Evolutionary conservation across 1,139 yeast species (phyloP).

Genomic region (Candida tropicalis): DNA sequence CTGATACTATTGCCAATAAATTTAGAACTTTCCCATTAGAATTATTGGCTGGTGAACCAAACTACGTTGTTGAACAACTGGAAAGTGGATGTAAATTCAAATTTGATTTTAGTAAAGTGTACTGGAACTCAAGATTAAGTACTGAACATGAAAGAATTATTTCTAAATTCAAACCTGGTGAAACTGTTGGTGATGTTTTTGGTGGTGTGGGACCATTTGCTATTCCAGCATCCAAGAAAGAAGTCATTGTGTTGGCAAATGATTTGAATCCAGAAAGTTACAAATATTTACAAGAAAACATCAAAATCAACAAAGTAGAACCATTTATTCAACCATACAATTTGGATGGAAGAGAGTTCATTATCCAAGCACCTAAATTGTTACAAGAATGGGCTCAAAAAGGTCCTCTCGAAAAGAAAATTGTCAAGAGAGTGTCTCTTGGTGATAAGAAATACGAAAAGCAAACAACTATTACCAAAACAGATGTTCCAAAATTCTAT

Average conservation of each 20-base stretch:
- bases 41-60: conserved; percentile 79
- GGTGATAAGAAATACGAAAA: conserved; percentile 25
- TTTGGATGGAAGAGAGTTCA: conserved; percentile 83
- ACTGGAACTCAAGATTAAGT: conserved; percentile 95
- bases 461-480: conserved; percentile 30
- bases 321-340: conserved; percentile 66
- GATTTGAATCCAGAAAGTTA: conserved; percentile 90
- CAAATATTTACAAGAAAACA: conserved; percentile 68
- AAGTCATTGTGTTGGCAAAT: conserved; percentile 81
- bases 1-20: conserved; percentile 81
- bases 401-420: conserved; percentile 29
- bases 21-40: conserved; percentile 95
- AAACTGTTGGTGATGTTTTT: conserved; percentile 90
- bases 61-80: conserved; percentile 79
- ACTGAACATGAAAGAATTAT: conserved; percentile 91
- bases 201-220: conserved; percentile 99
- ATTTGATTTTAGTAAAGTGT: conserved; percentile 90
- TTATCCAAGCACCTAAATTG: conserved; percentile 57
- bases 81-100: conserved; percentile 86
- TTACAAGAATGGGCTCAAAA: conserved; percentile 41
- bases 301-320: conserved; percentile 61
- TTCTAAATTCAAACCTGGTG: conserved; percentile 56
- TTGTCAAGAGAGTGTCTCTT: conserved; percentile 36
- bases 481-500: conserved; percentile 59
- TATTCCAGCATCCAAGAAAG: conserved; percentile 89